Percentiles rank a stretch among this genome's conserved stretches.
phyloP scores from a whole-genome alignment of 306 rosid genomes.

The Sicyos edulis region DNA sequence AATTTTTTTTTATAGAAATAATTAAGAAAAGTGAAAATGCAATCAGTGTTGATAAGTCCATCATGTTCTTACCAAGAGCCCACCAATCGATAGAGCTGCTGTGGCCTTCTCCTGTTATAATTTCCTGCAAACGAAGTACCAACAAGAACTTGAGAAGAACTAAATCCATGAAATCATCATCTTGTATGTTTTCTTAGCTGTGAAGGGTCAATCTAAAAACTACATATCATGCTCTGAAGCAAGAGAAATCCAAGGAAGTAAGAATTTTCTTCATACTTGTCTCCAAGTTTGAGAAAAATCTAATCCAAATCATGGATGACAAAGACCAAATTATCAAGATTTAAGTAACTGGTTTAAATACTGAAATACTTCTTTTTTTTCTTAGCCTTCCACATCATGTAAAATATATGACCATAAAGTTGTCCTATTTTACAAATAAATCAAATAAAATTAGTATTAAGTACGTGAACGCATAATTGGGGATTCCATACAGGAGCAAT shows the following conservation, averaged over 20 bases:
- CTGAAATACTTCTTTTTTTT: no score
- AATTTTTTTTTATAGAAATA: not conserved
- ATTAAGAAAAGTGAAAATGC: not conserved
- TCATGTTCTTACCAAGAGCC: conserved; percentile 73
- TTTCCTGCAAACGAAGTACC: conserved; percentile 74
- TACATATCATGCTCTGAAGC: not conserved
- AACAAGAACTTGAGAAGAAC: conserved; percentile 24
- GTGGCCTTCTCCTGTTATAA: conserved; percentile 83
- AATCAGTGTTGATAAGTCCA: conserved; percentile 17
- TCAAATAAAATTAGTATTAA: not conserved
- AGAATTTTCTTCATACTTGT: not conserved
- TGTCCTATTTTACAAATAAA: not conserved
- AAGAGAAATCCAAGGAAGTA: not conserved
- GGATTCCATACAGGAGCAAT: conserved; percentile 90
- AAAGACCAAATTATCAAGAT: conserved; percentile 9
- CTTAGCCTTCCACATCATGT: not conserved
- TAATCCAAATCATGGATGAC: not conserved
- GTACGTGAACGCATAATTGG: conserved; percentile 5
- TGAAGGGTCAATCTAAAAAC: no score
- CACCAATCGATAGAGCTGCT: conserved; percentile 96
- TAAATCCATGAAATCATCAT: not conserved
- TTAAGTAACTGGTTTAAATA: no score
- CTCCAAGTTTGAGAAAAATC: no score
- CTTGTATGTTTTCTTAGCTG: not conserved
- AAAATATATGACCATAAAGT: not conserved